Evolutionary conservation across 1,139 yeast genomes (phyloP), one percentile per base, ranked within the genome.

Genomic region (Diutina scorzettiae): DNA sequence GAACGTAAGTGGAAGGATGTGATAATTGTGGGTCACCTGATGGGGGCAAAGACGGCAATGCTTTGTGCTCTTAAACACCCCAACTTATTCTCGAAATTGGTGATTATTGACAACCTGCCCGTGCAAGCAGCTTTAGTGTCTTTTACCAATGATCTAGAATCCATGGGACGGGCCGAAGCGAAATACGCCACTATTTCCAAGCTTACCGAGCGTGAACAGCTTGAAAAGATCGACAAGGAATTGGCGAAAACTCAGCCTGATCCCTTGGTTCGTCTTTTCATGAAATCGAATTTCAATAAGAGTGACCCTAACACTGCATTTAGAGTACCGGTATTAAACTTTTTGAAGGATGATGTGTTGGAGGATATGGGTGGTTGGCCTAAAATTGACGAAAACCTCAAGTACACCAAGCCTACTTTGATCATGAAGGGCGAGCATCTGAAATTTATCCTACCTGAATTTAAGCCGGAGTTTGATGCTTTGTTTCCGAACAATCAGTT

Each of bases 11-110:
- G 43, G 47, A 4, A 50, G 55, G 27, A 42, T 11, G 62, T 60
- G 12, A 44, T 51, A 6, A 44, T 72, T 21, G 63, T 68, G 8
- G 79, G 79, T 0, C 76, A 73, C 49, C 70, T 74, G 21, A 63
- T 73, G 66, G 79, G 79, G 0, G 78, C 76, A 6, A 73, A 73
- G 46, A 66, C 67, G 5, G 66, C 74, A 5, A 71, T 73, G 76
- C 45, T 69, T 43, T 62, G 66, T 3, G 60, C 68, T 4, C 54
- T 73, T 37, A 49, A 55, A 40, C 50, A 55, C 40, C 76, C 76
- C 1, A 62, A 62, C 4, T 45, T 62, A 41, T 58, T 71, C 6
- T 51, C 56, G 18, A 58, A 64, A 37, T 57, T 73, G 30, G 64
- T 71, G 16, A 64, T 70, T 14, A 63, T 73, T 12, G 79, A 73